Conservation (phyloP, 495 filamentous ascomycete species). For the Neurospora hispaniola region DNA sequence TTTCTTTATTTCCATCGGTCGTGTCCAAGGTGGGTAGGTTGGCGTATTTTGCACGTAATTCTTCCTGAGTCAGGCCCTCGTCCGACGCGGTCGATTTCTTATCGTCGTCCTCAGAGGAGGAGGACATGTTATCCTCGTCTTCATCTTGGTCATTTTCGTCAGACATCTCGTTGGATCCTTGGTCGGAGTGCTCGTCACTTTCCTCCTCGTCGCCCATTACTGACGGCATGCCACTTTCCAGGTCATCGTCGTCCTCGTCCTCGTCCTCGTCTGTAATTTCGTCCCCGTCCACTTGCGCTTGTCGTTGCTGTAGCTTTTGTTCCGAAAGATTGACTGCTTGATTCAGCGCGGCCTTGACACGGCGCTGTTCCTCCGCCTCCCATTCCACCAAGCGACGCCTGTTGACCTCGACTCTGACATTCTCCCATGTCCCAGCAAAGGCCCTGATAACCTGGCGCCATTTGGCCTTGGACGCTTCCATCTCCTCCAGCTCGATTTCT, state of each 20-base stretch:
- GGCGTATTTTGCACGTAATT: slow-evolving; percentile 71
- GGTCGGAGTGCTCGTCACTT: slow-evolving; percentile 5
- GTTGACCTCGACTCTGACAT: slow-evolving; percentile 66
- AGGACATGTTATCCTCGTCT: slow-evolving; percentile 66
- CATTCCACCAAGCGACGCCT: slow-evolving; percentile 58
- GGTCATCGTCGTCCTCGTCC: slow-evolving; percentile 39
- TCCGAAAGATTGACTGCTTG: slow-evolving; percentile 67
- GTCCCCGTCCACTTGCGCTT: slow-evolving; percentile 33
- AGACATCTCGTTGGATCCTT: slow-evolving; percentile 3
- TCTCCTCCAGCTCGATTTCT: slow-evolving; percentile 51
- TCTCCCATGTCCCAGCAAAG: slow-evolving; percentile 66
- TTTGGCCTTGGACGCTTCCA: slow-evolving; percentile 33
- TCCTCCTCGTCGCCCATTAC: slow-evolving; percentile 25
- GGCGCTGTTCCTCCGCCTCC: slow-evolving; percentile 75
- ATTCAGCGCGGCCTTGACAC: slow-evolving; percentile 72
- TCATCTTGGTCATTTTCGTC: slow-evolving; percentile 48
- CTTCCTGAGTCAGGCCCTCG: slow-evolving; percentile 65
- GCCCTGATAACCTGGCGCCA: slow-evolving; percentile 64
- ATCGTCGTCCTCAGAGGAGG: slow-evolving; percentile 48
- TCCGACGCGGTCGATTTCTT: slow-evolving; percentile 51
- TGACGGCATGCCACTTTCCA: slow-evolving; percentile 48
- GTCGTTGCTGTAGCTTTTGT: slow-evolving; percentile 43
- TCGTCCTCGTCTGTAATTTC: slow-evolving; percentile 30
- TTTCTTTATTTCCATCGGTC: slow-evolving; percentile 6
- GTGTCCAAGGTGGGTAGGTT: slow-evolving; percentile 39